Conservation (phyloP, 805 yeast genomes). For the Teunomyces barrocoloradensis region DNA sequence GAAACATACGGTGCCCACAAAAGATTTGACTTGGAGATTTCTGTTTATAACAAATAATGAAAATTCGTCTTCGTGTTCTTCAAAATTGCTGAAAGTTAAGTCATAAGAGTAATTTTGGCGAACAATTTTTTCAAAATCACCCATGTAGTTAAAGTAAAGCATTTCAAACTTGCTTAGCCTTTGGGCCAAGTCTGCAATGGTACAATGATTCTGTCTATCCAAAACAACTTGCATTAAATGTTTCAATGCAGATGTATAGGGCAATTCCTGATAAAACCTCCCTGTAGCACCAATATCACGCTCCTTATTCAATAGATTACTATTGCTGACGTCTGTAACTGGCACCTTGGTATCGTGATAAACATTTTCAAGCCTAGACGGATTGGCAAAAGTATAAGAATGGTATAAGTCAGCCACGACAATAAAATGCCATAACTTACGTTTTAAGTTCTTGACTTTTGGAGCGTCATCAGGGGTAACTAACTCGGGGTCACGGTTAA, state of each 20-base stretch:
- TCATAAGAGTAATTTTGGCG: neutral
- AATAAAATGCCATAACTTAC: conserved; percentile 10
- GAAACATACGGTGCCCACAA: conserved; percentile 13
- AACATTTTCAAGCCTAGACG: conserved; percentile 8
- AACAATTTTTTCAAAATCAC: conserved; percentile 1
- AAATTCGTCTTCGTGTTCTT: neutral
- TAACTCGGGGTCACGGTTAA: conserved; percentile 18
- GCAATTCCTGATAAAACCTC: neutral
- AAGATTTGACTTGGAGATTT: conserved; percentile 14
- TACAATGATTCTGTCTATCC: neutral
- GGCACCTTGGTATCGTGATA: conserved; percentile 16
- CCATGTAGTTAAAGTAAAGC: neutral
- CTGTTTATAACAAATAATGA: conserved; percentile 13
- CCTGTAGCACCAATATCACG: conserved; percentile 4
- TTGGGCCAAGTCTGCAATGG: conserved; percentile 4
- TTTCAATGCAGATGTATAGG: neutral
- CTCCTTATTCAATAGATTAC: conserved; percentile 10
- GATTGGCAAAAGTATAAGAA: conserved; percentile 5
- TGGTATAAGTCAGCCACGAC: conserved; percentile 9
- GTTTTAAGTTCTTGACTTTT: conserved; percentile 4
- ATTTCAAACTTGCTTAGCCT: conserved; percentile 7
- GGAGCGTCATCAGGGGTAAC: conserved; percentile 11
- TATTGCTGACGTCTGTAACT: conserved; percentile 4
- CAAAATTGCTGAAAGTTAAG: neutral
- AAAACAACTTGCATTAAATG: neutral